These are phyloP conservation scores for Phylloporus rhodoxanthus DNA, from an alignment of 768 basidiomycete species.

Conservation along the genomic window DNA sequence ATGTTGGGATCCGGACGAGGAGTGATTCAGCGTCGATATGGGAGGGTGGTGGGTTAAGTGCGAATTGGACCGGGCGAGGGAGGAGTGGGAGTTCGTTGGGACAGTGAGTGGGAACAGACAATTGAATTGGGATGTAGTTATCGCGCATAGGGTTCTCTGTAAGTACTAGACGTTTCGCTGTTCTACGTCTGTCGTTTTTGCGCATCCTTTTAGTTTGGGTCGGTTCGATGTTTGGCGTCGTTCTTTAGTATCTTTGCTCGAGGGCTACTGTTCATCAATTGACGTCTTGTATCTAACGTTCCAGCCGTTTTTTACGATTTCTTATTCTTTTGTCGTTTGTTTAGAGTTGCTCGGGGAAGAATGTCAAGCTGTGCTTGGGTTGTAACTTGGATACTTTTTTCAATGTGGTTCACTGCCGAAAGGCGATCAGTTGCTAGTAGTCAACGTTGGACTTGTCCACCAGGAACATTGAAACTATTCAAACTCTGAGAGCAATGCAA, in stretches of 20 bases:
- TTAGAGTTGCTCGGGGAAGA: no score
- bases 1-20: slow-evolving; percentile 17
- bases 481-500: no score
- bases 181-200: slow-evolving; percentile 22
- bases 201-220: background rate
- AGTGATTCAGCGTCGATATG: slow-evolving; percentile 25
- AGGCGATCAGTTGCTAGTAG: no score
- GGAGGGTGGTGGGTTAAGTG: slow-evolving; percentile 22
- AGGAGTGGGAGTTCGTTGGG: slow-evolving; percentile 24
- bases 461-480: no score
- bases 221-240: background rate
- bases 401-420: no score
- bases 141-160: background rate
- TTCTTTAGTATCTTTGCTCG: background rate
- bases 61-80: slow-evolving; percentile 26
- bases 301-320: no score
- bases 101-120: slow-evolving; percentile 13
- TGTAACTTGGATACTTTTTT: no score
- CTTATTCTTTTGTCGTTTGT: no score
- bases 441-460: no score
- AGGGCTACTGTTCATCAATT: no score
- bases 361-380: no score
- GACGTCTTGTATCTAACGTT: no score
- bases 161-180: slow-evolving; percentile 13
- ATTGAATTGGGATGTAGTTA: background rate